Base-by-base conservation (phyloP, 805 yeast genomes). In the Saturnispora silvae region DNA sequence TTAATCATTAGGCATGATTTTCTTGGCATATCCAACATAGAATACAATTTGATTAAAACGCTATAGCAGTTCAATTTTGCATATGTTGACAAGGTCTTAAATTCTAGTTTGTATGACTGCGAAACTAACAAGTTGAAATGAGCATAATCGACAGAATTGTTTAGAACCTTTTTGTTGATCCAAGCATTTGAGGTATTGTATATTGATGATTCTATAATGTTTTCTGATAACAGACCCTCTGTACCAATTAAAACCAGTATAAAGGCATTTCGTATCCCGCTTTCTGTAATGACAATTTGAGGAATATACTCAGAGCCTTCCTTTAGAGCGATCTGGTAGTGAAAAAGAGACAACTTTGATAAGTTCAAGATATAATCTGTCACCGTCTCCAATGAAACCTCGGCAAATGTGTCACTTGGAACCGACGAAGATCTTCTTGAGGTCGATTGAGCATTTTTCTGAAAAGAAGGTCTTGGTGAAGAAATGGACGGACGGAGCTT, bases 241-340 rank as follows among this genome's bases (percentile, higher is more conserved):
- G 67, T 51, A 43, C 65, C 65, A 4, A 75, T 54, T 8, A 64
- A 53, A 2, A 78, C 65, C 68, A 81, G 68, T 36, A 82, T 67
- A 38, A 75, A 74, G 17, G 77, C 59, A 35, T 67, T 70, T 41
- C 96, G 65, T 23, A 86, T 46, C 3, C 81, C 62, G 2, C 79
- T 66, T 45, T 85, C 95, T 30, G 81, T 74, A 45, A 75, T 81
- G 0, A 86, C 86, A 1, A 80, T 57, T 41, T 78, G 89, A 0
- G 97, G 96, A 0, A 80, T 87, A 45, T 72, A 72, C 45, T 89
- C 95, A 39, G 77, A 84, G 7, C 68, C 65, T 39, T 70, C 76
- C 28, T 63, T 53, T 4, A 72, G 62, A 27, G 89, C 76, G 28
- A 60, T 47, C 39, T 64, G 68, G 53, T 68, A 78, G 48, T 51